Percentiles rank a stretch among this genome's conserved stretches.
These are phyloP conservation scores for Nothomitra cinnamomea DNA, from an alignment of 2,329 filamentous ascomycete genomes.

Conservation along the genomic window DNA sequence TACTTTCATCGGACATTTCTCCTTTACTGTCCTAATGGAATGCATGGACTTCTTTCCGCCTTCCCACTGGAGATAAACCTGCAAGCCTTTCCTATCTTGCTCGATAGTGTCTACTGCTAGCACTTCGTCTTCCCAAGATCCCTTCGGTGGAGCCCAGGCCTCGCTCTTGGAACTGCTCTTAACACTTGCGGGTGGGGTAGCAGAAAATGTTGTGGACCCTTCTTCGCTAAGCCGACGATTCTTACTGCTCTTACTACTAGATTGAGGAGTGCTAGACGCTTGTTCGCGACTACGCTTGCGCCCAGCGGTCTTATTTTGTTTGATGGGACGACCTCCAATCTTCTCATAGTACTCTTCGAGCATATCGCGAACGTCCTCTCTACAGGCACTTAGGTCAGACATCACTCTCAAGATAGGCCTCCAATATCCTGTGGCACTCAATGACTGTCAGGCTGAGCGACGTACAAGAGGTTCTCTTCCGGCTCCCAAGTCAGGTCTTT, in stretches of 20 bases:
- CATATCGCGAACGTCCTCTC: slow-evolving; percentile 6
- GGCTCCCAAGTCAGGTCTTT: slow-evolving; percentile 65
- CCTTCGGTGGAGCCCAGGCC: slow-evolving; percentile 49
- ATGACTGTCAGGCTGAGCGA: neutral
- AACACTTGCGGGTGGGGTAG: slow-evolving; percentile 14
- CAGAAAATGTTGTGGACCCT: neutral
- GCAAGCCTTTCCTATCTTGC: slow-evolving; percentile 41
- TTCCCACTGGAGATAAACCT: slow-evolving; percentile 59
- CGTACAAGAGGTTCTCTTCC: slow-evolving; percentile 48
- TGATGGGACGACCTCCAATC: slow-evolving; percentile 5
- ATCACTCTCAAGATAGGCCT: neutral
- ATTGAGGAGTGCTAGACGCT: neutral
- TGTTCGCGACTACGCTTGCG: neutral
- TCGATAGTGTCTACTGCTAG: slow-evolving; percentile 55
- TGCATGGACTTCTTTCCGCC: slow-evolving; percentile 60
- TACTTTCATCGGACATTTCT: slow-evolving; percentile 65
- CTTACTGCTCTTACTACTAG: neutral
- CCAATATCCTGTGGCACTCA: neutral
- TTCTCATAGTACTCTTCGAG: slow-evolving; percentile 5
- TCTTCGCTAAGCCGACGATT: neutral
- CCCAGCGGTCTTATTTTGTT: neutral
- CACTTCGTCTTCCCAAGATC: slow-evolving; percentile 63
- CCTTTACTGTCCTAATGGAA: slow-evolving; percentile 47
- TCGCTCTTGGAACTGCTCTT: slow-evolving; percentile 23
- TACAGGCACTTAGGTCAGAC: neutral